These are phyloP conservation scores for Exsudoporus frostii DNA, from an alignment of 768 basidiomycete species.

Conservation along the genomic window DNA sequence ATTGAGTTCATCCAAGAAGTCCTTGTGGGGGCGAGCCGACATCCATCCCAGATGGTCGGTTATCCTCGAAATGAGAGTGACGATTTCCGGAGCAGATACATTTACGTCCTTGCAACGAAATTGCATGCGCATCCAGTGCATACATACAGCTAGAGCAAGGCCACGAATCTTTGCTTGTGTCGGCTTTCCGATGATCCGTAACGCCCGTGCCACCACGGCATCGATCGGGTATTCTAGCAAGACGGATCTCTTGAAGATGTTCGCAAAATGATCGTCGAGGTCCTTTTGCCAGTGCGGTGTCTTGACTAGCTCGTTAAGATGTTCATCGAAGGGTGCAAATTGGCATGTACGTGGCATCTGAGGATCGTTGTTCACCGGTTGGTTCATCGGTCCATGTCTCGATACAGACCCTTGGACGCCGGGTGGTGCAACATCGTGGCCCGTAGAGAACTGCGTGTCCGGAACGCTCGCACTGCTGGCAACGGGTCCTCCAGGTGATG, in stretches of 20 bases:
- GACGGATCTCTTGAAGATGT: slow-evolving; percentile 8
- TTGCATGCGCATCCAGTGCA: slow-evolving; percentile 20
- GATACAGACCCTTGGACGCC: too few relatives aligned
- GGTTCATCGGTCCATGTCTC: not conserved
- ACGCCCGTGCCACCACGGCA: slow-evolving; percentile 2
- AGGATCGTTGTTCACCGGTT: not conserved
- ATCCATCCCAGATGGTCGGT: slow-evolving; percentile 3
- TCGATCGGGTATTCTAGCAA: slow-evolving; percentile 8
- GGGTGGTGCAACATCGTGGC: not conserved
- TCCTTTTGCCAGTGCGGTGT: slow-evolving; percentile 11
- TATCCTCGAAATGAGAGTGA: slow-evolving; percentile 9
- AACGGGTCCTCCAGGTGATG: not conserved
- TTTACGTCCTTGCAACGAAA: slow-evolving; percentile 6
- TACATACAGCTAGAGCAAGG: slow-evolving; percentile 7
- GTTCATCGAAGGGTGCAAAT: slow-evolving; percentile 12
- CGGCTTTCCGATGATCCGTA: slow-evolving; percentile 10
- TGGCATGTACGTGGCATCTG: not conserved
- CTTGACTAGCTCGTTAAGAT: not conserved
- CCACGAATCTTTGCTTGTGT: slow-evolving; percentile 9
- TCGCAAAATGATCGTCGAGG: slow-evolving; percentile 14
- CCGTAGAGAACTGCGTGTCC: too few relatives aligned
- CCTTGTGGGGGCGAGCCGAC: slow-evolving; percentile 1
- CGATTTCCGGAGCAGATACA: not conserved
- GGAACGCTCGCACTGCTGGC: not conserved
- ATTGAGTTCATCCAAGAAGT: slow-evolving; percentile 12